Evolutionary conservation across 2,329 filamentous ascomycete genomes (phyloP).

Genomic region (Sporothrix brunneoviolacea): DNA sequence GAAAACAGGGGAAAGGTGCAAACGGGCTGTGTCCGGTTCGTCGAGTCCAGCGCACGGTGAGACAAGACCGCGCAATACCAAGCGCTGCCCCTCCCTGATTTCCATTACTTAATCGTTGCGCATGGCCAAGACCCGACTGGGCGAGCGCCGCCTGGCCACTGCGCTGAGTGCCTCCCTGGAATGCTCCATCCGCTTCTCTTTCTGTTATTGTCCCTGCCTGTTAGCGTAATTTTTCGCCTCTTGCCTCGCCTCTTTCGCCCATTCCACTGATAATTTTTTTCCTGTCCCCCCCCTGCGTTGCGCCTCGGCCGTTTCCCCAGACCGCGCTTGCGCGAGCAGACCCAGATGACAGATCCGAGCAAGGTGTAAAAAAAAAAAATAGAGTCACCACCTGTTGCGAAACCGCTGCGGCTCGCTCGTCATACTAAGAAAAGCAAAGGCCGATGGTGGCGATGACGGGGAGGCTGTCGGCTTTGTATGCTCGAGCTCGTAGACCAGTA

Average conservation of each 20-base stretch:
- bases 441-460: slow-evolving; percentile 14
- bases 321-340: slow-evolving; percentile 4
- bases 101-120: slow-evolving; percentile 16
- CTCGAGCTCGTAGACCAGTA: not conserved
- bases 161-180: not conserved
- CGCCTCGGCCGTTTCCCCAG: slow-evolving; percentile 13
- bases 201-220: not conserved
- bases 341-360: slow-evolving; percentile 5
- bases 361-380: not conserved
- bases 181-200: not conserved
- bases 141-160: not conserved
- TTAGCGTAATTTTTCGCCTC: slow-evolving; percentile 10
- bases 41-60: too few relatives aligned
- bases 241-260: slow-evolving; percentile 4
- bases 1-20: not conserved
- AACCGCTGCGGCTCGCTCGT: slow-evolving; percentile 4
- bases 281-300: not conserved
- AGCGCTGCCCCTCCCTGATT: not conserved
- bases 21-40: slow-evolving; percentile 7
- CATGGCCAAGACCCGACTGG: slow-evolving; percentile 3
- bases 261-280: slow-evolving; percentile 1
- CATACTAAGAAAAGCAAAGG: not conserved
- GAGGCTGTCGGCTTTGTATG: too few relatives aligned
- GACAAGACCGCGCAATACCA: too few relatives aligned
- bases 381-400: slow-evolving; percentile 6